phyloP scores from a whole-genome alignment of 495 filamentous ascomycete species.

The Podospora tetraspora region DNA sequence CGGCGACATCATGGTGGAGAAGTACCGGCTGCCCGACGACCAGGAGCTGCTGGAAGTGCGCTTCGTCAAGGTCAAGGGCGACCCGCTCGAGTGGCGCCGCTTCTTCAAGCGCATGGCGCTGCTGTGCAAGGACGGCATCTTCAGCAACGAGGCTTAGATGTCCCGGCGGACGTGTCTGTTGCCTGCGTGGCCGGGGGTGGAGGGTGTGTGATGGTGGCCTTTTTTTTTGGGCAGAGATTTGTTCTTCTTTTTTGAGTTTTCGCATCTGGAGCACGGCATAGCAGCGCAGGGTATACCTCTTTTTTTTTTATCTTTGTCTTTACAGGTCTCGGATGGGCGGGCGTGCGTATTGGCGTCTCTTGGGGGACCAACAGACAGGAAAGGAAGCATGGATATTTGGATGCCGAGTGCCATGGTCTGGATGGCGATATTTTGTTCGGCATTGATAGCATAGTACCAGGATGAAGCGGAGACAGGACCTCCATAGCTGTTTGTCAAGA shows the following conservation, averaged over 20 bases:
- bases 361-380: not conserved
- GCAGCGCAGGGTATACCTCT: not conserved
- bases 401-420: not conserved
- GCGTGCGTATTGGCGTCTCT: not conserved
- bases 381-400: not conserved
- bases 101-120: conserved; percentile 93
- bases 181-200: not conserved
- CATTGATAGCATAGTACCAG: not conserved
- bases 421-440: not conserved
- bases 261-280: not conserved
- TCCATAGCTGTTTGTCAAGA: not conserved
- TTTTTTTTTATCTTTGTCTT: not conserved
- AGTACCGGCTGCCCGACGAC: conserved; percentile 40
- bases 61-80: conserved; percentile 91
- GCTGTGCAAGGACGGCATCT: conserved; percentile 76
- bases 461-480: not conserved
- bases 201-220: not conserved
- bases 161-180: not conserved
- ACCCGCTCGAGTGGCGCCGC: conserved; percentile 93
- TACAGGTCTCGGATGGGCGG: not conserved
- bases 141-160: conserved; percentile 43
- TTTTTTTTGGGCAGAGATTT: not conserved
- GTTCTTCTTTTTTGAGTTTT: not conserved
- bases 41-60: conserved; percentile 70
- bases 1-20: conserved; percentile 79